These are phyloP conservation scores for Beauveria medogensis DNA, from an alignment of 2,329 filamentous ascomycete genomes.

Conservation along the genomic window DNA sequence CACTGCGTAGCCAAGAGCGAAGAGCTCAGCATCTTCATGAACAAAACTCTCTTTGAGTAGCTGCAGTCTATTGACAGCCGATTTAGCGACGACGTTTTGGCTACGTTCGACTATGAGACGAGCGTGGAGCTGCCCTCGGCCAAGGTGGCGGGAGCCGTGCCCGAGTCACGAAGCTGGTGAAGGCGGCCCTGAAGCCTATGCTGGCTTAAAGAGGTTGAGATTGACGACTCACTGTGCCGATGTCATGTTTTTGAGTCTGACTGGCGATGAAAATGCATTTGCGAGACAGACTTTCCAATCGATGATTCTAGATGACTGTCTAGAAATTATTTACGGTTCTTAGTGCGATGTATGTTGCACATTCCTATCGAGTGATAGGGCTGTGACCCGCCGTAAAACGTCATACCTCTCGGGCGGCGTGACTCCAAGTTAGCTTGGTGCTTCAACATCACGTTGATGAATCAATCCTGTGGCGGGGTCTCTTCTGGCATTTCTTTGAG, in stretches of 20 bases:
- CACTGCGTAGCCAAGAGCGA: background rate
- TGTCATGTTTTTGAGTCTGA: too few relatives aligned
- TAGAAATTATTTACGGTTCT: too few relatives aligned
- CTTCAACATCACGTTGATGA: background rate
- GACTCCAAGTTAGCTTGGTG: background rate
- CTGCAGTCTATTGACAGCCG: background rate
- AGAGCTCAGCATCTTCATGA: background rate
- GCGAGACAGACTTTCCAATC: too few relatives aligned
- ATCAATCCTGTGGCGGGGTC: background rate
- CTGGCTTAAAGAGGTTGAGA: too few relatives aligned
- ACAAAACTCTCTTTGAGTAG: background rate
- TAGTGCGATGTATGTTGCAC: background rate
- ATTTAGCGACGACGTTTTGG: background rate
- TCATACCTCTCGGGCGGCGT: slow-evolving; percentile 5
- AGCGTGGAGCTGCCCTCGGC: background rate
- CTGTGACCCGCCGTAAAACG: slow-evolving; percentile 8
- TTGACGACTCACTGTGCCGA: too few relatives aligned
- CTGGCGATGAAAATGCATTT: too few relatives aligned
- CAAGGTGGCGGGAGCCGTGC: too few relatives aligned
- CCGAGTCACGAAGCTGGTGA: too few relatives aligned
- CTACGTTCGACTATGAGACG: background rate
- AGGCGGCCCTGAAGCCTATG: too few relatives aligned
- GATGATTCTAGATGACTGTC: too few relatives aligned
- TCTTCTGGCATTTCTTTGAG: background rate
- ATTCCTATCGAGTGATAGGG: background rate